Evolutionary conservation across 2,329 filamentous ascomycete genomes (phyloP), one percentile per base, ranked within the genome.

Genomic region (Microdochium bolleyi): DNA sequence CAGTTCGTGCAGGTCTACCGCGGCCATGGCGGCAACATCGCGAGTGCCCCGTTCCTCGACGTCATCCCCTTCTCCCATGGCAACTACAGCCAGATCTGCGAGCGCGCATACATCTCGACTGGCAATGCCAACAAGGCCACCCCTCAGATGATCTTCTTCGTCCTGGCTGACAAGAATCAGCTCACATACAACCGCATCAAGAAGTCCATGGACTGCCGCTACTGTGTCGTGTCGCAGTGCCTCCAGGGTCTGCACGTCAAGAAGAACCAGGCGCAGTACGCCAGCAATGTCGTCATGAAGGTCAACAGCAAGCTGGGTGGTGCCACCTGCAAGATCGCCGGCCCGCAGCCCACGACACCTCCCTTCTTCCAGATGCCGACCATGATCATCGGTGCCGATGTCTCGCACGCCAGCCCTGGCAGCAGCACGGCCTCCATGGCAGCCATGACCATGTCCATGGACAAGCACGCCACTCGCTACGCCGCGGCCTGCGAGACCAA

Each of bases 301-400:
- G 84, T 99, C 58, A 97, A 99, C 61, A 88, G 89, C 3, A 99
- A 99, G 73, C 79, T 99, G 2, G 94, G 94, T 14, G 94, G 94
- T 5, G 79, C 82, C 0, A 96, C 90, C 1, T 84, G 73, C 51
- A 75, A 67, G 48, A 64, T 73, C 9, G 56, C 63, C 37, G 64
- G 57, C 51, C 68, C 61, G 62, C 69, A 13, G 48, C 69, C 22
- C 63, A 68, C 50, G 63, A 67, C 49, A 49, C 62, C 65, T 19
- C 59, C 62, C 2, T 76, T 74, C 56, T 79, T 78, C 60, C 63
- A 65, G 1, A 64, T 63, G 0, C 79, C 84, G 0, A 94, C 90
- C 0, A 87, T 96, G 78, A 83, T 96, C 49, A 86, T 99, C 54
- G 94, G 92, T 22, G 87, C 89, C 0, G 94, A 99, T 65, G 88